Evolutionary conservation across 192 early-diverging fungal species (phyloP).

Genomic region (Coemansia sp.): DNA sequence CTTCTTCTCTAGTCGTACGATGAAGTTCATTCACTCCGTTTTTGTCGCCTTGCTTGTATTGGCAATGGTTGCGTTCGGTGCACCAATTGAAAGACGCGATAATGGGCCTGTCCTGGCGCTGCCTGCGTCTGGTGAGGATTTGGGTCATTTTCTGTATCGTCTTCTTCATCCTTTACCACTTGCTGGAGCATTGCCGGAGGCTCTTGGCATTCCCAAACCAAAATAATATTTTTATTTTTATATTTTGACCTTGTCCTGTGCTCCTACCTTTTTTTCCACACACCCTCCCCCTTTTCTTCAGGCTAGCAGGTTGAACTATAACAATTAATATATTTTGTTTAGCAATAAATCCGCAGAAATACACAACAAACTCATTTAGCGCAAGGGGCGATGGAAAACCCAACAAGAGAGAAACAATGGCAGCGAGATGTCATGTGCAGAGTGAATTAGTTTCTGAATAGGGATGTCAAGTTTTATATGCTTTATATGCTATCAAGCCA

Average conservation of each 20-base stretch:
- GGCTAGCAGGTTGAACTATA: neutral
- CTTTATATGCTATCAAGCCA: neutral
- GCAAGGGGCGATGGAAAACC: neutral
- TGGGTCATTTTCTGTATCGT: conserved; percentile 22
- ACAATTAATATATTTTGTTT: neutral
- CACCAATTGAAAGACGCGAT: conserved; percentile 27
- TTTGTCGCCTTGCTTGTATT: conserved; percentile 12
- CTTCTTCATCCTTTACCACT: conserved; percentile 18
- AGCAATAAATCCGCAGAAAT: neutral
- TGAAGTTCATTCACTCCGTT: conserved; percentile 19
- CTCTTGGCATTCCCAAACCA: conserved; percentile 22
- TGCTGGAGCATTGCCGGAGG: conserved; percentile 11
- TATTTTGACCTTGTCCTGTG: neutral
- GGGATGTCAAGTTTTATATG: neutral
- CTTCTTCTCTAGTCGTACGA: neutral
- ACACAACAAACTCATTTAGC: too few relatives aligned
- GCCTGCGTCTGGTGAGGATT: conserved; percentile 24
- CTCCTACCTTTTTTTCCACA: neutral
- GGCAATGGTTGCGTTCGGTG: conserved; percentile 1
- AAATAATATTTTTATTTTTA: conserved; percentile 15
- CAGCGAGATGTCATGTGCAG: neutral
- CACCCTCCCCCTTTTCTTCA: neutral
- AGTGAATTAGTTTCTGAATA: neutral
- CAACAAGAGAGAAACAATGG: neutral
- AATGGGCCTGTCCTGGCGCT: conserved; percentile 22